These are phyloP conservation scores for Ophiostoma piceae DNA, from an alignment of 2,329 filamentous ascomycete genomes.

Conservation along the genomic window DNA sequence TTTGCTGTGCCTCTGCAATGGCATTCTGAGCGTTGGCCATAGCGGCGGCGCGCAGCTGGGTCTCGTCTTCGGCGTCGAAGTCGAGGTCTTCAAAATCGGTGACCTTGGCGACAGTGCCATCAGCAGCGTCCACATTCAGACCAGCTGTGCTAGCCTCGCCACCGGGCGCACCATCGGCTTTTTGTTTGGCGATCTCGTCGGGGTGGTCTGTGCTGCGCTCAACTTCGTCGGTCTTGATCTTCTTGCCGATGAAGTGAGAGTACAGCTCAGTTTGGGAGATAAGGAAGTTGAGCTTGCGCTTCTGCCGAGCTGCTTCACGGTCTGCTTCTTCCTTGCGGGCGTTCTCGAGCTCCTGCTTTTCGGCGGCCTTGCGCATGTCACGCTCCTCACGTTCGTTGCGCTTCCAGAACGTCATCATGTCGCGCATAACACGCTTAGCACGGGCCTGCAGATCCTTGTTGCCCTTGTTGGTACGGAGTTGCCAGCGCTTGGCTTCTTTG, in stretches of 20 bases:
- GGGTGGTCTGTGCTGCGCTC: constrained; percentile 83
- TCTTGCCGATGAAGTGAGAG: constrained; percentile 98
- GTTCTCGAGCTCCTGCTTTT: constrained; percentile 93
- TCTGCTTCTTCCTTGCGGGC: constrained; percentile 96
- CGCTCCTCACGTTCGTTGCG: constrained; percentile 96
- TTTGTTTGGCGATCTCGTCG: constrained; percentile 57
- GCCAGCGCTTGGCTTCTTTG: constrained; percentile 96
- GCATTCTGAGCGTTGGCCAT: constrained; percentile 95
- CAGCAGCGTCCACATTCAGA: constrained; percentile 32
- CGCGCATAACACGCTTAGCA: constrained; percentile 96
- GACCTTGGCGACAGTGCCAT: constrained; percentile 61
- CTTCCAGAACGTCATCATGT: constrained; percentile 99
- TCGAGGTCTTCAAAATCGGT: constrained; percentile 92
- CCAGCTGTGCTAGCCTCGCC: background rate
- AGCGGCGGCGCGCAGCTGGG: constrained; percentile 71
- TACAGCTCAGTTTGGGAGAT: constrained; percentile 98
- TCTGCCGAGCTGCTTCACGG: constrained; percentile 93
- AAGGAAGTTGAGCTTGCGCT: constrained; percentile 97
- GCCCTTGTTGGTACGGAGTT: constrained; percentile 95
- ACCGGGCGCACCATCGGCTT: constrained; percentile 25
- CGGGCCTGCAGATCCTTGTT: constrained; percentile 95
- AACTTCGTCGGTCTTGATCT: constrained; percentile 95
- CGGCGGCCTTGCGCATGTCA: constrained; percentile 86
- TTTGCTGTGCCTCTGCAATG: constrained; percentile 87
- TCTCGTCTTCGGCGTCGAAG: constrained; percentile 93